Conservation (phyloP, 257 asterid species). For the Petunia axillaris region DNA sequence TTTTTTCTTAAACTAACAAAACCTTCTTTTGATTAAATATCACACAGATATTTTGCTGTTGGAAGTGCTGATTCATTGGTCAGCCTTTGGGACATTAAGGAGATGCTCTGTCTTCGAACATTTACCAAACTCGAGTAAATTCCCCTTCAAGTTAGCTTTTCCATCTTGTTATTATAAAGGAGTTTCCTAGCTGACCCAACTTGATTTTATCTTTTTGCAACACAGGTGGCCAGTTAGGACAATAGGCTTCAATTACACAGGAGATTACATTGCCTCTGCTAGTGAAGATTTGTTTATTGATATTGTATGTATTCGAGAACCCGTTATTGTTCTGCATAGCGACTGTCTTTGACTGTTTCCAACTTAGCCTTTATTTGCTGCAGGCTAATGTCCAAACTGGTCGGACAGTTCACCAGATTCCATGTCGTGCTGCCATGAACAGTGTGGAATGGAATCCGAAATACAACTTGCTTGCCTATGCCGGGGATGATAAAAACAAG, state of each 20-base stretch:
- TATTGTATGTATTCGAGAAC: constrained; percentile 60
- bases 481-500: constrained; percentile 97
- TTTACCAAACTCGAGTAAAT: constrained; percentile 92
- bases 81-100: constrained; percentile 97
- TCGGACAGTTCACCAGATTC: constrained; percentile 84
- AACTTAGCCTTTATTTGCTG: constrained; percentile 20
- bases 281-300: constrained; percentile 95
- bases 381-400: constrained; percentile 88
- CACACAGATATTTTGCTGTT: constrained; percentile 83
- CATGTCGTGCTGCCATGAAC: constrained; percentile 98
- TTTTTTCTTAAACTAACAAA: neutral
- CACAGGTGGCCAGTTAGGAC: constrained; percentile 98
- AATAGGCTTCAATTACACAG: constrained; percentile 89
- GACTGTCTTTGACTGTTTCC: neutral
- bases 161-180: neutral
- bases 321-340: neutral
- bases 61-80: constrained; percentile 98
- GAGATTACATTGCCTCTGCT: constrained; percentile 96
- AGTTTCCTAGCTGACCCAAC: neutral
- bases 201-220: neutral
- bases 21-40: constrained; percentile 22
- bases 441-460: constrained; percentile 99
- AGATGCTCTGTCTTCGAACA: constrained; percentile 93
- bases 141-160: constrained; percentile 27
- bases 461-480: constrained; percentile 87